A percentile compares a stretch with the other conserved stretches of the same genome.
Evolutionary conservation across 202 grass and related monocot genomes (phyloP).

Genomic region (Hordeum pubiflorum): DNA sequence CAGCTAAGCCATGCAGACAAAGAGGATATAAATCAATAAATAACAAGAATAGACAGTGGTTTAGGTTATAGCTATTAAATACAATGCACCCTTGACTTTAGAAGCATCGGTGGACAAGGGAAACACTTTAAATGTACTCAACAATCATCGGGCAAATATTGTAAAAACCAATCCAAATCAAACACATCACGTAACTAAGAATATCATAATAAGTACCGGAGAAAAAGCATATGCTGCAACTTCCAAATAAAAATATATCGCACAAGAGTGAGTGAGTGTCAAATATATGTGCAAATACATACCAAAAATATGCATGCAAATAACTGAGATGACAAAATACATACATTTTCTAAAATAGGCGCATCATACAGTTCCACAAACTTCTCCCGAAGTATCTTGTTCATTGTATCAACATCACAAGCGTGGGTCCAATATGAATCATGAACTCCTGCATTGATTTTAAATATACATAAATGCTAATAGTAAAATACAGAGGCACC

Average conservation of each 20-base stretch:
- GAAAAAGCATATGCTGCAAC: background rate
- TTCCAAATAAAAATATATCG: background rate
- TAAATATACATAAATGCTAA: background rate
- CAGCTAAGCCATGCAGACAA: background rate
- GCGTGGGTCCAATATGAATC: slow-evolving; percentile 99
- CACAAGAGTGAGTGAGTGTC: background rate
- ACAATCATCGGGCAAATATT: background rate
- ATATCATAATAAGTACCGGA: background rate
- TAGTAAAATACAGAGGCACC: background rate
- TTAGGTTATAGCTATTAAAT: background rate
- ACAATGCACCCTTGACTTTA: background rate
- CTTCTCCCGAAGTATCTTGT: slow-evolving; percentile 88
- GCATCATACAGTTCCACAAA: slow-evolving; percentile 86
- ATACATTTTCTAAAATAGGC: slow-evolving; percentile 90
- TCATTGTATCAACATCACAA: slow-evolving; percentile 90
- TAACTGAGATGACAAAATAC: slow-evolving; percentile 27
- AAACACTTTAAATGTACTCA: background rate
- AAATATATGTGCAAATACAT: background rate
- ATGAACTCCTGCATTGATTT: slow-evolving; percentile 72
- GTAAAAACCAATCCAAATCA: background rate
- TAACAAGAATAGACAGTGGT: background rate
- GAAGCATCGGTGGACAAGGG: background rate
- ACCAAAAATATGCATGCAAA: background rate
- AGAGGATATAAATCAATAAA: background rate
- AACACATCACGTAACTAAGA: background rate